Conservation (phyloP, 2,329 filamentous ascomycete genomes). For the Sordariomycetes sp. region DNA sequence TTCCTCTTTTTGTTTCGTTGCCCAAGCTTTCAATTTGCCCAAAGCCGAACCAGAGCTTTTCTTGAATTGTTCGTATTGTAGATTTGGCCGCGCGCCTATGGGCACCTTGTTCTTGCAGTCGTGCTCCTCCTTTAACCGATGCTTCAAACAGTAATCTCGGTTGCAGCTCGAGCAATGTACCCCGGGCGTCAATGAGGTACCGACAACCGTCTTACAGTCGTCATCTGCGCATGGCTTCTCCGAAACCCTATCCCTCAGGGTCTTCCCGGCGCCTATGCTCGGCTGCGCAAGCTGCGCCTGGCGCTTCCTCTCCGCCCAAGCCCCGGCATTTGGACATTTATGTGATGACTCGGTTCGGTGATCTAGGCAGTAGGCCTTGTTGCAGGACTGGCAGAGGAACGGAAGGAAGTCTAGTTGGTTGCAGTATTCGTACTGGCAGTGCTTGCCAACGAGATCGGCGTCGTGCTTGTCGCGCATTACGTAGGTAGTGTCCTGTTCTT, state of each 20-base stretch:
- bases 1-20: slow-evolving; percentile 59
- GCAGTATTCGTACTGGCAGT: slow-evolving; percentile 89
- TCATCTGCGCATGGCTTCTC: slow-evolving; percentile 61
- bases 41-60: slow-evolving; percentile 68
- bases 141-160: slow-evolving; percentile 67
- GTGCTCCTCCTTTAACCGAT: slow-evolving; percentile 72
- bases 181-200: slow-evolving; percentile 57
- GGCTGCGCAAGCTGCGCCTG: slow-evolving; percentile 42
- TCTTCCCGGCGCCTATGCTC: slow-evolving; percentile 44
- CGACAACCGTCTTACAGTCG: slow-evolving; percentile 61
- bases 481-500: slow-evolving; percentile 2
- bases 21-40: slow-evolving; percentile 71
- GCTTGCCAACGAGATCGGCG: slow-evolving; percentile 75
- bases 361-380: slow-evolving; percentile 79
- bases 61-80: slow-evolving; percentile 40
- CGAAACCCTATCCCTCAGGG: slow-evolving; percentile 38
- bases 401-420: slow-evolving; percentile 94
- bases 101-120: slow-evolving; percentile 69
- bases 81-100: slow-evolving; percentile 36
- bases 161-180: slow-evolving; percentile 66
- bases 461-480: slow-evolving; percentile 49
- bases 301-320: slow-evolving; percentile 51
- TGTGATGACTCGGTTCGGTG: slow-evolving; percentile 83
- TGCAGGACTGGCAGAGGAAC: slow-evolving; percentile 87
- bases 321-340: slow-evolving; percentile 51